Base-by-base conservation (phyloP, 768 basidiomycete genomes). In the Tulasnella sp. region DNA sequence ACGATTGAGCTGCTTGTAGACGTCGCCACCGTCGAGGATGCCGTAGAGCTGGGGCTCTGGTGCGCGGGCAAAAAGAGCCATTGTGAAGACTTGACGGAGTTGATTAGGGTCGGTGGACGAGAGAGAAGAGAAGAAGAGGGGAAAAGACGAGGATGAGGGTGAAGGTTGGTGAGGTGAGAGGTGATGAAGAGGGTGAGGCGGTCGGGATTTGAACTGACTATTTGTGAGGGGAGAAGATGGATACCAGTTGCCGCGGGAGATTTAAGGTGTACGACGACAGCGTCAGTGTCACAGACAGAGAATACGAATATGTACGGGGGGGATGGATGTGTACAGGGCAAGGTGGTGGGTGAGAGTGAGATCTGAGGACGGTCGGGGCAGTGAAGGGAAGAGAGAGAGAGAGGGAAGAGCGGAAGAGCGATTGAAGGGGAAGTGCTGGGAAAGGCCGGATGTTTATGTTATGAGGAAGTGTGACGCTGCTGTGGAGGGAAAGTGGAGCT, bases 1-100 rank as follows among this genome's bases (percentile, higher is more conserved):
- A 27, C 71, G 77, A 14, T 68, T 40, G 62, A 71, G 77, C 58
- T 78, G 77, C n/a, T 68, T 58, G 71, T 74, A 73, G n/a, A 48
- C 31, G 39, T 76, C 75, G 24, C 52, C n/a, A 52, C 58, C 75
- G n/a, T 56, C 75, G 34, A 58, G 24, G 52, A 76, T 76, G 42
- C 75, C 75, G 46, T 76, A 76, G 40, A 76, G 75, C 39, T 76
- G 75, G 21, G 44, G n/a, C 27, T 42, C 48, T 12, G 75, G 27
- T 27, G 6, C 4, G 71, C 34, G 71, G 31, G 71, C 71, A 27
- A n/a, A 42, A 19, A 72, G 34, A 42, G 71, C 40, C 52, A 52
- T 72, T 71, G 62, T 10, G 1, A 12, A 31, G 31, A 34, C 16
- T 16, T 71, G 27, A 24, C n/a, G n/a, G n/a, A n/a, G n/a, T n/a